Conservation (phyloP, 768 basidiomycete genomes). For the Scleroderma citrinum region DNA sequence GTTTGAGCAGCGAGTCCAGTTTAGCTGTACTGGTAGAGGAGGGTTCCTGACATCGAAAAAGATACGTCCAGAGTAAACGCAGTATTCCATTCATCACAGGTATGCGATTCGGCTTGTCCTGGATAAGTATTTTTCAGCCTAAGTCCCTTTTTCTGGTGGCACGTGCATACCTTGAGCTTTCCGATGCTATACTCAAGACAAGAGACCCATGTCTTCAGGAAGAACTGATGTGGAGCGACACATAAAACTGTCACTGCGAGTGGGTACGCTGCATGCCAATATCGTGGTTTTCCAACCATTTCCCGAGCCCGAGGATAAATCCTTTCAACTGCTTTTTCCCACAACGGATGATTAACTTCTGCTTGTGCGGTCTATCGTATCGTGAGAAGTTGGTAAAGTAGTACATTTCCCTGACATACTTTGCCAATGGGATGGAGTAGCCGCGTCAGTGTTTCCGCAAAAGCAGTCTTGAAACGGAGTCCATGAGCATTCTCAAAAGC, state of each 20-base stretch:
- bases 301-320: constrained; percentile 79
- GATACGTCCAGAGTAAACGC: constrained; percentile 87
- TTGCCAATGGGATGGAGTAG: constrained; percentile 86
- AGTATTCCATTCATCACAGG: constrained; percentile 76
- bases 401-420: constrained; percentile 33
- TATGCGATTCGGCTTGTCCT: constrained; percentile 74
- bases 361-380: constrained; percentile 76
- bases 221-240: constrained; percentile 80
- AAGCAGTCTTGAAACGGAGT: constrained; percentile 71
- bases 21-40: constrained; percentile 75
- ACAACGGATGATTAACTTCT: constrained; percentile 91
- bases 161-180: constrained; percentile 69
- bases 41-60: constrained; percentile 89
- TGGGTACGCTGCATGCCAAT: constrained; percentile 85
- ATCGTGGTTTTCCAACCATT: constrained; percentile 83
- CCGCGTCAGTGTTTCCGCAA: constrained; percentile 74
- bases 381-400: neutral
- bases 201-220: constrained; percentile 73
- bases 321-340: constrained; percentile 86
- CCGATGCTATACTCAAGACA: constrained; percentile 68
- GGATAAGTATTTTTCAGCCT: constrained; percentile 1
- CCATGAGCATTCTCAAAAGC: constrained; percentile 84
- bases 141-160: neutral
- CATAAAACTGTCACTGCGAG: constrained; percentile 79
- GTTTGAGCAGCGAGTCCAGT: constrained; percentile 66